phyloP scores from a whole-genome alignment of 768 basidiomycete genomes.

The Cystobasidium tubakii region DNA sequence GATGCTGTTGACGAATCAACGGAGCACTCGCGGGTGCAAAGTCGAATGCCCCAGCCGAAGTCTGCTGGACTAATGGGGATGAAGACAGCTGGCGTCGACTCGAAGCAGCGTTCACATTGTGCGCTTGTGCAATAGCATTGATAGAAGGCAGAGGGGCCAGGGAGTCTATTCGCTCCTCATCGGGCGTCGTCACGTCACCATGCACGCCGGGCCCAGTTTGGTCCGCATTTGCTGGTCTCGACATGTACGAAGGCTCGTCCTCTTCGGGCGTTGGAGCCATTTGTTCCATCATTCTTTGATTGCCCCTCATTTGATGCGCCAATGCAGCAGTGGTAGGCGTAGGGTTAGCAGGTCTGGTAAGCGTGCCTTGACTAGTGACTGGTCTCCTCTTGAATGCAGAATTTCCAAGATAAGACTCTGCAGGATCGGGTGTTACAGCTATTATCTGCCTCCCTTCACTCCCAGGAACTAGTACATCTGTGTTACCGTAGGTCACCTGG shows the following conservation, averaged over 20 bases:
- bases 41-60: too few species aligned
- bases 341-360: slow-evolving; percentile 20
- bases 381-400: not conserved
- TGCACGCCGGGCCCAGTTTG: not conserved
- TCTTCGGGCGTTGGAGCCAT: slow-evolving; percentile 2
- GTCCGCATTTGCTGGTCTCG: not conserved
- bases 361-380: not conserved
- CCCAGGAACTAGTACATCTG: slow-evolving; percentile 37
- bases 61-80: not conserved
- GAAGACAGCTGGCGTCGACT: not conserved
- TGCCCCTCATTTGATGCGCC: not conserved
- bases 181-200: slow-evolving; percentile 7
- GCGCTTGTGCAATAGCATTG: not conserved
- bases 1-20: not conserved
- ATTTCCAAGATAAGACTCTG: not conserved
- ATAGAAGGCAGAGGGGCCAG: slow-evolving; percentile 13
- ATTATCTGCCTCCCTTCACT: slow-evolving; percentile 32
- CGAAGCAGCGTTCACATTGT: not conserved
- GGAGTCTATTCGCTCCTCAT: slow-evolving; percentile 11
- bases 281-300: not conserved
- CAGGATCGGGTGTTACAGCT: slow-evolving; percentile 14
- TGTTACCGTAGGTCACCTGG: not conserved
- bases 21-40: not conserved
- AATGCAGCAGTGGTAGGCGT: slow-evolving; percentile 19
- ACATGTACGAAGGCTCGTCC: not conserved